Evolutionary conservation across 2,329 filamentous ascomycete species (phyloP).

Genomic region (Talaromyces sp.): DNA sequence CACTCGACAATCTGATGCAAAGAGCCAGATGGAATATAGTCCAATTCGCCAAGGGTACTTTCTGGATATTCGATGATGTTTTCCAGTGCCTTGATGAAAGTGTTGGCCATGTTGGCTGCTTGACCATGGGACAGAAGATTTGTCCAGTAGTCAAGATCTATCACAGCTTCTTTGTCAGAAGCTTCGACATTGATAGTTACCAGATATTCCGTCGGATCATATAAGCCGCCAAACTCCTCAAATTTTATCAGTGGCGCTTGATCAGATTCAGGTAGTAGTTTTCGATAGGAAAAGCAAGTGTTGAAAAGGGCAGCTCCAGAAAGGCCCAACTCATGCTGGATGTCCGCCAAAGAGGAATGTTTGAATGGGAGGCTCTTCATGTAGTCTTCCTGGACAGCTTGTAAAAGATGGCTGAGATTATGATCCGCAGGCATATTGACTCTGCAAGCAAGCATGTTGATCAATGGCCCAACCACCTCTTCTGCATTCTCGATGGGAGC

Average conservation of each 20-base stretch:
- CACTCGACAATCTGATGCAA: slow-evolving; percentile 9
- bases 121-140: slow-evolving; percentile 34
- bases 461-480: slow-evolving; percentile 43
- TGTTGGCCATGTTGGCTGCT: slow-evolving; percentile 33
- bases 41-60: not conserved
- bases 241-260: slow-evolving; percentile 29
- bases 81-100: slow-evolving; percentile 32
- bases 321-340: slow-evolving; percentile 40
- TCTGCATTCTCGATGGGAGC: slow-evolving; percentile 34
- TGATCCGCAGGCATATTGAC: slow-evolving; percentile 31
- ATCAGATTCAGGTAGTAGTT: slow-evolving; percentile 28
- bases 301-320: slow-evolving; percentile 41
- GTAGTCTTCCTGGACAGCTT: slow-evolving; percentile 43
- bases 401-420: slow-evolving; percentile 33
- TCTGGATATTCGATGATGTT: slow-evolving; percentile 30
- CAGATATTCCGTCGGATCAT: slow-evolving; percentile 47
- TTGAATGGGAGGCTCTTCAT: slow-evolving; percentile 42
- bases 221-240: slow-evolving; percentile 32
- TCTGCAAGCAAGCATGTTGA: slow-evolving; percentile 43
- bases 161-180: slow-evolving; percentile 32
- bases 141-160: slow-evolving; percentile 40
- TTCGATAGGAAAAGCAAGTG: slow-evolving; percentile 45
- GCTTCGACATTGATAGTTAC: slow-evolving; percentile 47
- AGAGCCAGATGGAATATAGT: not conserved
- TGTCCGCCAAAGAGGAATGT: slow-evolving; percentile 42